Evolutionary conservation across 768 basidiomycete genomes (phyloP).

Genomic region (Botryobasidium botryosum): DNA sequence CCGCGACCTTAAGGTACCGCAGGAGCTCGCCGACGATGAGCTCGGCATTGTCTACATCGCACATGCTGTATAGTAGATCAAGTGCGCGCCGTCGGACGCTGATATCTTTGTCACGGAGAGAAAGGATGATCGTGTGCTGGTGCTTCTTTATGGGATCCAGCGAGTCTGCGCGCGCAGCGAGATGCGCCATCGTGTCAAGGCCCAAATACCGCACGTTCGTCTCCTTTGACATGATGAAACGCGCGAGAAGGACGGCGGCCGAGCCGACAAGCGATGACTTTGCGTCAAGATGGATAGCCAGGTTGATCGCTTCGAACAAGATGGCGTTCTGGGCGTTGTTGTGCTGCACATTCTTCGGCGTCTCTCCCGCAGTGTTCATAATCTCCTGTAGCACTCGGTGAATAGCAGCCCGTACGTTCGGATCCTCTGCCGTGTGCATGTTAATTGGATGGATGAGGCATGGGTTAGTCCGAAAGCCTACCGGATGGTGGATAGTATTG

Average conservation of each 20-base stretch:
- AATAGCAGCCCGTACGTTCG: conserved; percentile 55
- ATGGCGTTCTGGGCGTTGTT: conserved; percentile 97
- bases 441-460: conserved; percentile 1
- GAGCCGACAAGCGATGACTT: conserved; percentile 75
- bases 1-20: conserved; percentile 86
- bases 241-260: conserved; percentile 79
- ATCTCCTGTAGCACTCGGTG: conserved; percentile 74
- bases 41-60: conserved; percentile 93
- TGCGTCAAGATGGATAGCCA: conserved; percentile 90
- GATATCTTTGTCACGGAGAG: conserved; percentile 92
- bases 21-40: conserved; percentile 89
- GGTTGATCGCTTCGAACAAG: conserved; percentile 93
- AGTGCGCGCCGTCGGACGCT: conserved; percentile 86
- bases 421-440: conserved; percentile 43
- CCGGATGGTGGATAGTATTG: conserved; percentile 96
- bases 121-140: conserved; percentile 87
- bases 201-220: conserved; percentile 97
- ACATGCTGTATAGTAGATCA: conserved; percentile 97
- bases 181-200: conserved; percentile 94
- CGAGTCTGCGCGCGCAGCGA: conserved; percentile 84
- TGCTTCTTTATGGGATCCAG: conserved; percentile 88
- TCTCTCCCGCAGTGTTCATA: conserved; percentile 77
- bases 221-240: conserved; percentile 95
- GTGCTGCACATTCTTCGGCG: conserved; percentile 88
- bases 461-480: conserved; percentile 21